These are phyloP conservation scores for Apiosordaria backusii DNA, from an alignment of 495 filamentous ascomycete genomes.

Conservation along the genomic window DNA sequence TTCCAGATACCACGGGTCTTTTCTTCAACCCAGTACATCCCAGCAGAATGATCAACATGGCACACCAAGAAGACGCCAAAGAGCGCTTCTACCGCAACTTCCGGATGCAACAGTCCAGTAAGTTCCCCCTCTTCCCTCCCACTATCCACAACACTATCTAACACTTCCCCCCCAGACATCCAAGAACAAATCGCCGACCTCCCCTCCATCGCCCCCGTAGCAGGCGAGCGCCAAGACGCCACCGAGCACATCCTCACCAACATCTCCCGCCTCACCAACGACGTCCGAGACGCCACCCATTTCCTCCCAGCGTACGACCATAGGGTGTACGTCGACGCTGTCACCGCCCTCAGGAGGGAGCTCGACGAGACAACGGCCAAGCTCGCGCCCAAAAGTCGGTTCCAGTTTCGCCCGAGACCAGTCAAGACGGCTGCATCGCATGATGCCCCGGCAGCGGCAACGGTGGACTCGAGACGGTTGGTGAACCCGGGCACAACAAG, in stretches of 20 bases:
- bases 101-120: constrained; percentile 67
- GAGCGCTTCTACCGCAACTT: constrained; percentile 79
- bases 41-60: neutral
- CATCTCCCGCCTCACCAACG: constrained; percentile 42
- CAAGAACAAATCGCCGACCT: constrained; percentile 42
- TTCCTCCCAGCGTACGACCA: constrained; percentile 47
- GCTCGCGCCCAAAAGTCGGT: constrained; percentile 41
- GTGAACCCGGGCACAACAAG: constrained; percentile 21
- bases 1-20: neutral
- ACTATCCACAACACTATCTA: neutral
- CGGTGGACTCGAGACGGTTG: neutral
- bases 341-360: constrained; percentile 43
- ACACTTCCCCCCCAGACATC: constrained; percentile 27
- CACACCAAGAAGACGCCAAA: constrained; percentile 43
- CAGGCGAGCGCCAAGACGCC: constrained; percentile 45
- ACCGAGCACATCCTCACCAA: constrained; percentile 42
- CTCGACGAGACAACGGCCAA: constrained; percentile 42
- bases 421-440: constrained; percentile 1
- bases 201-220: constrained; percentile 31
- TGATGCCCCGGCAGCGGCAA: neutral
- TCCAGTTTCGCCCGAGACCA: constrained; percentile 46
- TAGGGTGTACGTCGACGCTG: constrained; percentile 39
- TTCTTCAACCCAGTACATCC: neutral
- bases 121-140: constrained; percentile 12
- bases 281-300: constrained; percentile 44